A percentile compares a stretch with the other conserved stretches of the same genome.
Conservation (phyloP, 2,329 filamentous ascomycete genomes). For the Apiospora sp. region DNA sequence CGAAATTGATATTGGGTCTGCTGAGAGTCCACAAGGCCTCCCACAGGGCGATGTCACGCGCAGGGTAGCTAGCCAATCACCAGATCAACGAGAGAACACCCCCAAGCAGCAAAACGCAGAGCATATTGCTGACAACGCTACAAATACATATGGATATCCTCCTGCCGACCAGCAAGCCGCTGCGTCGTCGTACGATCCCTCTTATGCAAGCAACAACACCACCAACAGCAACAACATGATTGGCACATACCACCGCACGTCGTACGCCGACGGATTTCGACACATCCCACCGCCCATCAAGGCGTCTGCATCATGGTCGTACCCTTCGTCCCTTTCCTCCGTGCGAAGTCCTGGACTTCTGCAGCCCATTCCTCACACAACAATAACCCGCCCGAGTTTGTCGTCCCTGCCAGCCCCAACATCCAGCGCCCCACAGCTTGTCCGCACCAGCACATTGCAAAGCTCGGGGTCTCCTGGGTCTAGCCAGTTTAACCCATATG, state of each 20-base stretch:
- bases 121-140: slow-evolving; percentile 51
- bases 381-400: slow-evolving; percentile 55
- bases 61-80: slow-evolving; percentile 50
- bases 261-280: slow-evolving; percentile 59
- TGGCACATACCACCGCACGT: slow-evolving; percentile 60
- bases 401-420: slow-evolving; percentile 58
- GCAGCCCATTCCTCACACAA: slow-evolving; percentile 41
- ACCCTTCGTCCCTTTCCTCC: slow-evolving; percentile 51
- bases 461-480: slow-evolving; percentile 48
- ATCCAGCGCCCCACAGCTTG: slow-evolving; percentile 55
- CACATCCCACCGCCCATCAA: slow-evolving; percentile 47
- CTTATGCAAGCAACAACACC: slow-evolving; percentile 41
- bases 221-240: slow-evolving; percentile 61
- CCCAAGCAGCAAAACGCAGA: slow-evolving; percentile 42
- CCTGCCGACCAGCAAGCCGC: slow-evolving; percentile 59
- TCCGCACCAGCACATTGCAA: slow-evolving; percentile 64
- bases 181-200: slow-evolving; percentile 47
- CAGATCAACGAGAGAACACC: slow-evolving; percentile 53
- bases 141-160: slow-evolving; percentile 65
- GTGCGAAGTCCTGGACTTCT: slow-evolving; percentile 47
- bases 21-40: slow-evolving; percentile 44
- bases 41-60: slow-evolving; percentile 49
- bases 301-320: slow-evolving; percentile 53
- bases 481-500: slow-evolving; percentile 75
- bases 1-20: slow-evolving; percentile 44